Evolutionary conservation across 2,329 filamentous ascomycete species (phyloP), one percentile per base, ranked within the genome.

Genomic region (Fusarium mangiferae): DNA sequence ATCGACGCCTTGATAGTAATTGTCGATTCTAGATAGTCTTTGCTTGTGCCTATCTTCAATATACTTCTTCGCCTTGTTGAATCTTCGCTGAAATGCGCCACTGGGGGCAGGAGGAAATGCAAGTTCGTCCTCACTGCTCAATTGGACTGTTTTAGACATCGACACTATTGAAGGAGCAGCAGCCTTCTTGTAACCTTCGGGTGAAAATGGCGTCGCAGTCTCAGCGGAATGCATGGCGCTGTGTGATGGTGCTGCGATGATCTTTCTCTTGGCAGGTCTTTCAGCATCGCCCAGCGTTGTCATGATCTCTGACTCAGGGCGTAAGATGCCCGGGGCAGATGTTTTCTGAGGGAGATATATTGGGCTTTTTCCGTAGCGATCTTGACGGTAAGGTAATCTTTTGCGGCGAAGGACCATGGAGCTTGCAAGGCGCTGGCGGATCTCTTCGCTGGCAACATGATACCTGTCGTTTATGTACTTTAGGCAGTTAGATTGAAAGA

Each of bases 111-210:
- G 39, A 4, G 39, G 39, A 41, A n/a, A 42, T 5, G 15, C 14
- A 15, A 5, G 1, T 0, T 6, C 8, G 6, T 42, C 39, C 0
- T 15, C 2, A 42, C 15, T 7, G 1, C 22, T 42, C 8, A 42
- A 0, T 1, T 4, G 0, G 14, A 42, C 14, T 15, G 39, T 42
- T 42, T 42, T 42, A 5, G 22, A 22, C 4, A 22, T 12, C 14
- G 38, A 41, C 0, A 41, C 20, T 9, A 22, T 12, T 8, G 39
- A 42, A 10, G 22, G 39, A 6, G 39, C 14, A 0, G 22, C 22
- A 42, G 39, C 39, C 8, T 42, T 42, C 39, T 4, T n/a, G 3
- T 6, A 42, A 4, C 4, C 5, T 14, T 42, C 39, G 7, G 39
- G 39, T 10, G 39, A n/a, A 0, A 42, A 42, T 1, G 22, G n/a